Evolutionary conservation across 2,329 filamentous ascomycete genomes (phyloP).

Genomic region (Stachybotrys echinatus): DNA sequence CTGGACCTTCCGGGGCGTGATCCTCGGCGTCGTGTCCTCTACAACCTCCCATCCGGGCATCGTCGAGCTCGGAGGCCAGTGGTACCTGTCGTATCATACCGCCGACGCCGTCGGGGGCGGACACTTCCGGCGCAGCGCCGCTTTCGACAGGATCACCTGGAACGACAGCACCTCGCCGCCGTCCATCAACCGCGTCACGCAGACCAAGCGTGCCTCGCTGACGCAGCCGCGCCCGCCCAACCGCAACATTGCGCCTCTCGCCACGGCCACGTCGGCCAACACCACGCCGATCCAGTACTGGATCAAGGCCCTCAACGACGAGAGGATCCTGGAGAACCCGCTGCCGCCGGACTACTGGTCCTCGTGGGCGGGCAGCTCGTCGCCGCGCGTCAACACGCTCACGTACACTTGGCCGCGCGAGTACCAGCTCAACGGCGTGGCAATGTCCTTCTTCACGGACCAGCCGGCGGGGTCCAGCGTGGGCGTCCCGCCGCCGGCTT

Average conservation of each 20-base stretch:
- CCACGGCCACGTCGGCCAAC: slow-evolving; percentile 14
- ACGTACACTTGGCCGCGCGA: slow-evolving; percentile 22
- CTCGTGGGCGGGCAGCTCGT: slow-evolving; percentile 23
- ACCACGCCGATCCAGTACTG: slow-evolving; percentile 31
- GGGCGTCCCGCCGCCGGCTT: slow-evolving; percentile 21
- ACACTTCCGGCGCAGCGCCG: slow-evolving; percentile 29
- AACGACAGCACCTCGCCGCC: slow-evolving; percentile 21
- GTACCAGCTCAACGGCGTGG: slow-evolving; percentile 21
- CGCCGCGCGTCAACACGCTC: slow-evolving; percentile 21
- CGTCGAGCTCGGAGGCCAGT: slow-evolving; percentile 19
- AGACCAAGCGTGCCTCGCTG: slow-evolving; percentile 18
- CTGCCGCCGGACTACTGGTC: slow-evolving; percentile 31
- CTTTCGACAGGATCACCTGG: slow-evolving; percentile 25
- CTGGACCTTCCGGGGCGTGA: slow-evolving; percentile 27
- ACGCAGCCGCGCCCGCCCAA: slow-evolving; percentile 14
- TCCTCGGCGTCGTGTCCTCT: slow-evolving; percentile 28
- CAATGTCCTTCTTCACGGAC: slow-evolving; percentile 24
- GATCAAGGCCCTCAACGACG: slow-evolving; percentile 27
- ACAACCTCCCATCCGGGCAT: slow-evolving; percentile 31
- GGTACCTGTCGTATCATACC: slow-evolving; percentile 29
- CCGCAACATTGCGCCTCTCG: slow-evolving; percentile 25
- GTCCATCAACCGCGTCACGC: slow-evolving; percentile 20
- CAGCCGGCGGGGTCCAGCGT: slow-evolving; percentile 20
- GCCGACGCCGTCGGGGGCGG: slow-evolving; percentile 25
- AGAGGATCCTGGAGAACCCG: slow-evolving; percentile 19